These are phyloP conservation scores for Dictyophora rubrovolvata DNA, from an alignment of 768 basidiomycete genomes.

Conservation along the genomic window DNA sequence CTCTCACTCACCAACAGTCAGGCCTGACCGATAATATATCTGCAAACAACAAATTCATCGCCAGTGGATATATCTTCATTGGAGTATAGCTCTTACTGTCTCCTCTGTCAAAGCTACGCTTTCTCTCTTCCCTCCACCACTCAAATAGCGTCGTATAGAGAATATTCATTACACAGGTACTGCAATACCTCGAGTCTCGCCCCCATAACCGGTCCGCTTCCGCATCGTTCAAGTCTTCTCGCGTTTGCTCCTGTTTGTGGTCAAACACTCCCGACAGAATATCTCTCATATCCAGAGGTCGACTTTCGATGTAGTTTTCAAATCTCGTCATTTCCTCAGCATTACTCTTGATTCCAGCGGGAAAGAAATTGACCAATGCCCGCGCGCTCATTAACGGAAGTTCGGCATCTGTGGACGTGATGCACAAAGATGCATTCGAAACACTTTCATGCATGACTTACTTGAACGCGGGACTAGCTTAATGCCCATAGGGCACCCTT, in stretches of 20 bases:
- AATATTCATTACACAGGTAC: background rate
- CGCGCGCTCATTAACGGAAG: background rate
- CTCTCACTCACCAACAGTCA: conserved; percentile 7
- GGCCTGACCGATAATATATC: background rate
- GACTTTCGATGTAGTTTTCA: background rate
- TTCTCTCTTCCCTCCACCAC: conserved; percentile 3
- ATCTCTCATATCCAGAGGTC: background rate
- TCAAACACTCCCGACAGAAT: conserved; percentile 1
- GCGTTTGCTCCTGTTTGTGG: background rate
- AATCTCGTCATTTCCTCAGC: background rate
- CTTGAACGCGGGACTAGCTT: background rate
- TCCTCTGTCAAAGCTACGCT: conserved; percentile 1
- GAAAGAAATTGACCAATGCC: background rate
- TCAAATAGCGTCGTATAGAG: background rate
- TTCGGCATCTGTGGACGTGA: background rate
- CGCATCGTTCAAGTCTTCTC: conserved; percentile 1
- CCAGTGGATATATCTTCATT: background rate
- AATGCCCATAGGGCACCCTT: background rate
- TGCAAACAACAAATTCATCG: background rate
- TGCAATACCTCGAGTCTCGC: background rate
- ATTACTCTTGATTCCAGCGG: background rate
- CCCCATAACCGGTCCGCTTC: conserved; percentile 5
- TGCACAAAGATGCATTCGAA: background rate
- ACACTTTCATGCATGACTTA: background rate
- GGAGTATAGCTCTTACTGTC: background rate